Percentiles rank a stretch among this genome's conserved stretches.
Evolutionary conservation across 139 green algal genomes (phyloP).

Genomic region (Eudorina sp.): DNA sequence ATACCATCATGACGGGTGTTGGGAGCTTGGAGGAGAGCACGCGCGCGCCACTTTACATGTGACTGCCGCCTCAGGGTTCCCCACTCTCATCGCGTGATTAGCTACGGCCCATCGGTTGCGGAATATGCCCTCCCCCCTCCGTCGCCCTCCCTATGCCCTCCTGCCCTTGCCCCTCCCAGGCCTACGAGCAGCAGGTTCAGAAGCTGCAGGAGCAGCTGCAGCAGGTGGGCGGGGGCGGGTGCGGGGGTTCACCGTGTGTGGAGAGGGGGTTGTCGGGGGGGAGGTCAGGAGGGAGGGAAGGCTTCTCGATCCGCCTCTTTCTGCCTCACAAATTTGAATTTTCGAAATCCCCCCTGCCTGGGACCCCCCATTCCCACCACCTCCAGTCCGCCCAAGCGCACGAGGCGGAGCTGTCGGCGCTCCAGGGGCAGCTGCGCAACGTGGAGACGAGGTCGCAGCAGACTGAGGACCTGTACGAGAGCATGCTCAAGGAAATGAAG

Average conservation of each 20-base stretch:
- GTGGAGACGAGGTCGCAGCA: slow-evolving; percentile 14
- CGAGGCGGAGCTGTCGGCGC: slow-evolving; percentile 16
- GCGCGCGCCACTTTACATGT: too few relatives aligned
- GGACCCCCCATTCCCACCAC: background rate
- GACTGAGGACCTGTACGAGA: slow-evolving; percentile 47
- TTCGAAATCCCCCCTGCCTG: too few relatives aligned
- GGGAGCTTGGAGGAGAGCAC: too few relatives aligned
- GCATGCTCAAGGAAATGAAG: slow-evolving; percentile 50
- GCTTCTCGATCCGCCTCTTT: too few relatives aligned
- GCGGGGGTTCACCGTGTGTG: background rate
- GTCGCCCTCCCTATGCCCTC: too few relatives aligned
- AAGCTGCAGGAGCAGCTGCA: slow-evolving; percentile 36
- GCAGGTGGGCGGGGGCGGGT: background rate
- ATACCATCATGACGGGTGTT: too few relatives aligned
- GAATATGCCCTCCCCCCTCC: background rate
- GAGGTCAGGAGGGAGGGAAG: too few relatives aligned
- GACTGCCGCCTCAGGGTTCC: too few relatives aligned
- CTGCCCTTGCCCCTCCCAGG: background rate
- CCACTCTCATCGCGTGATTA: too few relatives aligned
- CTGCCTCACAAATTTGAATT: too few relatives aligned
- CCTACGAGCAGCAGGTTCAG: slow-evolving; percentile 39
- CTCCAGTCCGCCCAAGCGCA: slow-evolving; percentile 18
- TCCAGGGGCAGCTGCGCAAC: slow-evolving; percentile 9
- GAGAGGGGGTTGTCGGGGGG: too few relatives aligned
- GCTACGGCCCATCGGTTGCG: too few relatives aligned